Evolutionary conservation across 1,139 yeast genomes (phyloP), one percentile per base, ranked within the genome.

Genomic region (Lodderomyces metapsilosis): DNA sequence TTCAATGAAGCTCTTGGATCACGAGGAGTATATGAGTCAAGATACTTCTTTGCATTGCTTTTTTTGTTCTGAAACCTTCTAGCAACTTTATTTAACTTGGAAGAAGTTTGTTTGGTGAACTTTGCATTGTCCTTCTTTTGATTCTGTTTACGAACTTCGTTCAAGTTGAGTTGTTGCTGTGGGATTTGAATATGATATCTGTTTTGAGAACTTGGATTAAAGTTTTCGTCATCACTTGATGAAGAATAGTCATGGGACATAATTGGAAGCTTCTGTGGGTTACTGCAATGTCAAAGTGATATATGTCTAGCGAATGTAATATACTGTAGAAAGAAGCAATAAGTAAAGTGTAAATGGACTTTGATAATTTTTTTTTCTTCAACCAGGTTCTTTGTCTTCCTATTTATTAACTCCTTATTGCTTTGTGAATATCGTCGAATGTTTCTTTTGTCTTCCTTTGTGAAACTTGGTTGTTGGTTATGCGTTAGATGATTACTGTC

Each of bases 91-190:
- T 60, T 58, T 33, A 63, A 47, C 40, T 58, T 65, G 42, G 61
- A 61, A 3, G 67, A 67, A 2, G 71, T 71, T 27, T 35, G 37
- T 45, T 66, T 66, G 16, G 61, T 15, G 67, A 45, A 43, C 57
- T 58, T 44, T 17, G 56, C 42, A 22, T 45, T 39, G 13, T 43
- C 43, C 33, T 44, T 52, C 36, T 49, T 55, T 32, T 54, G 52
- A 21, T 61, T 57, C 37, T 61, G 58, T 43, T 53, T 55, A 38
- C 59, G 36, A 49, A 46, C 56, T 51, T 56, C 50, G 20, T 42
- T 52, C 25, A 64, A 46, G 41, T 61, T 54, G 23, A 66, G 53
- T 18, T 55, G 53, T 10, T 67, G 68, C 36, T 56, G 53, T 8
- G 71, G 71, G 37, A 66, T 51, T 33, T 57, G 60, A 40, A 66